These are phyloP conservation scores for Barnettozyma vustinii DNA, from an alignment of 805 yeast species.

Conservation along the genomic window DNA sequence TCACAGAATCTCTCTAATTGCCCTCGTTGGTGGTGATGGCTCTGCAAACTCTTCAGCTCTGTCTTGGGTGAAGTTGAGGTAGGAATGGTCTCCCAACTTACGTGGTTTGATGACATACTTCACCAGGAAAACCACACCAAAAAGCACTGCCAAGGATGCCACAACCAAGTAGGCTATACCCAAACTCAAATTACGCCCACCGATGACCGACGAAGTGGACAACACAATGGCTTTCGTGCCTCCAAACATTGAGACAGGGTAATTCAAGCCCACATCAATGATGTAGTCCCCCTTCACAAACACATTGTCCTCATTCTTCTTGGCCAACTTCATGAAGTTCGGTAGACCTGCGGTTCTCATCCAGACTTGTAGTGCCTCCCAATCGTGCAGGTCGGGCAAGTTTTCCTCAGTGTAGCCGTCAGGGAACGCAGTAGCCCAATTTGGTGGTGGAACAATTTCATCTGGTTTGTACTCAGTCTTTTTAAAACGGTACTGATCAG, in stretches of 20 bases:
- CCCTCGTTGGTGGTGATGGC: constrained; percentile 6
- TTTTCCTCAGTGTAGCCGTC: constrained; percentile 83
- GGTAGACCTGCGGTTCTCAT: constrained; percentile 97
- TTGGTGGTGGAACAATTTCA: constrained; percentile 90
- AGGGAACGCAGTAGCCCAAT: constrained; percentile 77
- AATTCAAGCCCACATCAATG: constrained; percentile 64
- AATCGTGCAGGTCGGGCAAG: constrained; percentile 64
- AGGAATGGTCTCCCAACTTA: constrained; percentile 76
- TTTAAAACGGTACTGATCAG: constrained; percentile 69
- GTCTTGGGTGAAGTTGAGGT: constrained; percentile 36
- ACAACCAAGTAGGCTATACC: constrained; percentile 84
- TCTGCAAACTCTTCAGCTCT: constrained; percentile 16
- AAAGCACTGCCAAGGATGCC: constrained; percentile 67
- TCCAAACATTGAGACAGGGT: constrained; percentile 76
- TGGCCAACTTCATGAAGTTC: constrained; percentile 71
- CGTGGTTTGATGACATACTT: constrained; percentile 85
- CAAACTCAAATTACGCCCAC: constrained; percentile 80
- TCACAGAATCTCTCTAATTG: constrained; percentile 20
- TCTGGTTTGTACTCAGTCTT: constrained; percentile 60
- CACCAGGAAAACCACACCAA: constrained; percentile 69
- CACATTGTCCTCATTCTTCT: constrained; percentile 56
- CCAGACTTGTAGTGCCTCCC: constrained; percentile 94
- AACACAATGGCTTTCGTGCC: constrained; percentile 84
- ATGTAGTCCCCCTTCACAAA: constrained; percentile 65
- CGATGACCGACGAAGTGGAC: constrained; percentile 77